A percentile compares a stretch with the other conserved stretches of the same genome.
phyloP scores from a whole-genome alignment of 2,329 filamentous ascomycete genomes.

The Diaporthe aspalathi region DNA sequence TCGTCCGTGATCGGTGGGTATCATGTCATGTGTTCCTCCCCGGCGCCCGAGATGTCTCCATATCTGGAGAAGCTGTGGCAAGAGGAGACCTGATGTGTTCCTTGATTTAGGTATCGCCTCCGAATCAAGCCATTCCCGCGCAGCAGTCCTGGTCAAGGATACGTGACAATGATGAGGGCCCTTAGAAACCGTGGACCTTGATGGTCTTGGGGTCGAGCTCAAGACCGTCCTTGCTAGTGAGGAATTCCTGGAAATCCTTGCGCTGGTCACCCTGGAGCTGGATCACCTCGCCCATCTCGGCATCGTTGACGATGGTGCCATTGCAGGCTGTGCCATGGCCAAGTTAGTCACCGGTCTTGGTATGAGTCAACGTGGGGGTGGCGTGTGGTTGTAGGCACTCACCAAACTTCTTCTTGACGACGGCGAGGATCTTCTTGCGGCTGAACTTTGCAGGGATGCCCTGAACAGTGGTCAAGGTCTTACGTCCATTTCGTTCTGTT shows the following conservation, averaged over 20 bases:
- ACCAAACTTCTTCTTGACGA: conserved; percentile 99
- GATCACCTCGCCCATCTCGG: conserved; percentile 98
- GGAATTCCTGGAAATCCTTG: conserved; percentile 98
- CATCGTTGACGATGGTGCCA: conserved; percentile 98
- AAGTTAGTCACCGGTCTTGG: conserved; percentile 40
- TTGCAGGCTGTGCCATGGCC: conserved; percentile 80
- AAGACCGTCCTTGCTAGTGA: conserved; percentile 94
- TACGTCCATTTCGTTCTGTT: conserved; percentile 99
- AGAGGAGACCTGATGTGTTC: conserved; percentile 37
- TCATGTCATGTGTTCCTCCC: conserved; percentile 36
- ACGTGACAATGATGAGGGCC: conserved; percentile 39
- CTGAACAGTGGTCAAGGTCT: conserved; percentile 99
- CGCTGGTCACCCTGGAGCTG: conserved; percentile 99
- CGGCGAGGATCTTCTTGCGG: conserved; percentile 99
- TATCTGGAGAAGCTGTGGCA: conserved; percentile 35
- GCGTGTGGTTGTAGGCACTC: conserved; percentile 50
- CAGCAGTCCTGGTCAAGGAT: conserved; percentile 24
- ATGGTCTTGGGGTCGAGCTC: conserved; percentile 96
- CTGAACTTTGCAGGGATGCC: conserved; percentile 99
- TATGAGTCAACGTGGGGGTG: conserved; percentile 19
- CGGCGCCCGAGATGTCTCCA: conserved; percentile 36
- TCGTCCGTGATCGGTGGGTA: conserved; percentile 31
- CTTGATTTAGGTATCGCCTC: conserved; percentile 34
- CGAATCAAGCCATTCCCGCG: conserved; percentile 30
- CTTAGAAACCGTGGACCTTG: conserved; percentile 72